A percentile compares a stretch with the other conserved stretches of the same genome.
Conservation (phyloP, 2,329 filamentous ascomycete species). For the Macrophomina pseudophaseolina region DNA sequence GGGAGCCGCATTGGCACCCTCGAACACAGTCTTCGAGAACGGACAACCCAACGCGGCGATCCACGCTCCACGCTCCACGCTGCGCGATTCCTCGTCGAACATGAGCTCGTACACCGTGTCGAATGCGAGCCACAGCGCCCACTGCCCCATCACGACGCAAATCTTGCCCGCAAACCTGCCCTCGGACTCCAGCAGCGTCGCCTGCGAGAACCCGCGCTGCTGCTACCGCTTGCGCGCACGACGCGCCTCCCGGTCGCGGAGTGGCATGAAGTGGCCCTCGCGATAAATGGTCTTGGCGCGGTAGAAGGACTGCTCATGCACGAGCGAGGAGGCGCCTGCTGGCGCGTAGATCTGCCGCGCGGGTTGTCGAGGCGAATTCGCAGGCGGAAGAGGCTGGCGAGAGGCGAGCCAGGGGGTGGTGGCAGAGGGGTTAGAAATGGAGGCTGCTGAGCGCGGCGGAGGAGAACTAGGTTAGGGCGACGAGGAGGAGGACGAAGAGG, state of each 20-base stretch:
- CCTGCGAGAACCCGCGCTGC: constrained; percentile 13
- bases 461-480: background rate
- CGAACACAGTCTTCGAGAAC: background rate
- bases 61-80: background rate
- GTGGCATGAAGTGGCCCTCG: background rate
- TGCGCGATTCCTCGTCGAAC: background rate
- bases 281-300: constrained; percentile 10
- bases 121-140: constrained; percentile 3
- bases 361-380: constrained; percentile 16
- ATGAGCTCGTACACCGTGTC: constrained; percentile 5
- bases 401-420: constrained; percentile 14
- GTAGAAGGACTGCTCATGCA: constrained; percentile 6
- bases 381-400: constrained; percentile 8
- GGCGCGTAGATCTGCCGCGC: background rate
- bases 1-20: background rate
- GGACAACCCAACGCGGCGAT: background rate
- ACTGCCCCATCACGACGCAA: background rate
- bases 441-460: constrained; percentile 11
- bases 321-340: background rate
- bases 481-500: background rate
- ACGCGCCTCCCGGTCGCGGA: constrained; percentile 3
- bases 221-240: constrained; percentile 1
- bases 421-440: constrained; percentile 18
- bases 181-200: constrained; percentile 5
- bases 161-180: background rate